These are phyloP conservation scores for Schoenoplectus tabernaemontani DNA, from an alignment of 202 grass and related monocot species.

Conservation along the genomic window DNA sequence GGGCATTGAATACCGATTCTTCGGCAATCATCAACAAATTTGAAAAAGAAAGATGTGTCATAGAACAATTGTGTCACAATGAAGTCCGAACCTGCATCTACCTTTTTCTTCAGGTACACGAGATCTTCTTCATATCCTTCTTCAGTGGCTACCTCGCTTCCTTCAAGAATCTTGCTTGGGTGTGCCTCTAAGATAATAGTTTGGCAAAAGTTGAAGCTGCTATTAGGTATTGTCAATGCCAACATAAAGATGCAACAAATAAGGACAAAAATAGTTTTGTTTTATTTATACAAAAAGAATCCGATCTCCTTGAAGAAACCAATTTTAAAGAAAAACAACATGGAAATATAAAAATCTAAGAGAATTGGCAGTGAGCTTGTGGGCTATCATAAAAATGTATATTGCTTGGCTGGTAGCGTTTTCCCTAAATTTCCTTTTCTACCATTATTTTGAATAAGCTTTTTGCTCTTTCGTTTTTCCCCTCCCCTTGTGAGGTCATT, in stretches of 20 bases:
- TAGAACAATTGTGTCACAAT: constrained; percentile 32
- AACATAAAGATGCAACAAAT: not conserved
- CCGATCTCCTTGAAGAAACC: constrained; percentile 14
- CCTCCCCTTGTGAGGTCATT: not conserved
- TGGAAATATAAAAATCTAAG: not conserved
- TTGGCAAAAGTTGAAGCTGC: not conserved
- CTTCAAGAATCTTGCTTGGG: constrained; percentile 26
- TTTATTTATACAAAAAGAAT: constrained; percentile 14
- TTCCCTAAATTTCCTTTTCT: not conserved
- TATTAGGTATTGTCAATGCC: not conserved
- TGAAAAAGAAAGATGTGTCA: constrained; percentile 19
- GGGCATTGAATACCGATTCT: constrained; percentile 25
- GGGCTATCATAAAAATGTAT: constrained; percentile 8
- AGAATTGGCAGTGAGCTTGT: not conserved
- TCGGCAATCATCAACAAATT: constrained; percentile 26
- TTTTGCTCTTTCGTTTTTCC: not conserved
- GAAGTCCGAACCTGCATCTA: constrained; percentile 29
- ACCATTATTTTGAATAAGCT: not conserved
- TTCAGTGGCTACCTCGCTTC: constrained; percentile 23
- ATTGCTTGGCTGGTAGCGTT: not conserved
- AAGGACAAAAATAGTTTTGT: not conserved
- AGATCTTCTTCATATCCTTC: constrained; percentile 31
- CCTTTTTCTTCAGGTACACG: constrained; percentile 27
- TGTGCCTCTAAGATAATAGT: constrained; percentile 24
- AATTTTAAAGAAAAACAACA: constrained; percentile 16